These are phyloP conservation scores for Pestalotiopsis sp. DNA, from an alignment of 2,329 filamentous ascomycete genomes.

Conservation along the genomic window DNA sequence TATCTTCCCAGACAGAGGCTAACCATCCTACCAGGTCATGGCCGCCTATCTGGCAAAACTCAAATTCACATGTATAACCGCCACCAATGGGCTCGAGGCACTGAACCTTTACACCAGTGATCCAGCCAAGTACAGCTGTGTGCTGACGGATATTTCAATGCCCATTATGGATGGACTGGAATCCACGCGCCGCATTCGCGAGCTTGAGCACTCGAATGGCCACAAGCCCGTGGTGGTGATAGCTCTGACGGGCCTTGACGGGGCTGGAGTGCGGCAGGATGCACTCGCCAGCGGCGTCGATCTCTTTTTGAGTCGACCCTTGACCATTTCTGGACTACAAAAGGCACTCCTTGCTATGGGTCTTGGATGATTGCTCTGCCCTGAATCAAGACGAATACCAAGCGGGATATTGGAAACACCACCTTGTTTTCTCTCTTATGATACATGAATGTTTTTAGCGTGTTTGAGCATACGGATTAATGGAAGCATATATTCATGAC, in stretches of 20 bases:
- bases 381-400: not conserved
- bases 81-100: slow-evolving; percentile 40
- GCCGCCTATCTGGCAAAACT: slow-evolving; percentile 33
- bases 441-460: no score
- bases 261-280: slow-evolving; percentile 44
- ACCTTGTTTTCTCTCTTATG: not conserved
- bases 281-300: slow-evolving; percentile 48
- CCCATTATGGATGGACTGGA: slow-evolving; percentile 46
- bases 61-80: slow-evolving; percentile 32
- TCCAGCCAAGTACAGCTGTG: slow-evolving; percentile 16
- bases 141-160: slow-evolving; percentile 41
- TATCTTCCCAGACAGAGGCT: not conserved
- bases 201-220: slow-evolving; percentile 39
- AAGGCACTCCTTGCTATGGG: not conserved
- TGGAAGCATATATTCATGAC: no score
- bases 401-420: not conserved
- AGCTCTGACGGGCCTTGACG: slow-evolving; percentile 47
- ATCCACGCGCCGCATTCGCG: slow-evolving; percentile 42
- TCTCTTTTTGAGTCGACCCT: slow-evolving; percentile 49
- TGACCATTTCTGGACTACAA: not conserved
- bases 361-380: not conserved
- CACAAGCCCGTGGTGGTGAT: slow-evolving; percentile 43
- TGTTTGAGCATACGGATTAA: no score
- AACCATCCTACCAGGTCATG: slow-evolving; percentile 24
- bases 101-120: slow-evolving; percentile 33